These are phyloP conservation scores for Spirogloea muscicola DNA, from an alignment of 139 green algal species.

Conservation along the genomic window DNA sequence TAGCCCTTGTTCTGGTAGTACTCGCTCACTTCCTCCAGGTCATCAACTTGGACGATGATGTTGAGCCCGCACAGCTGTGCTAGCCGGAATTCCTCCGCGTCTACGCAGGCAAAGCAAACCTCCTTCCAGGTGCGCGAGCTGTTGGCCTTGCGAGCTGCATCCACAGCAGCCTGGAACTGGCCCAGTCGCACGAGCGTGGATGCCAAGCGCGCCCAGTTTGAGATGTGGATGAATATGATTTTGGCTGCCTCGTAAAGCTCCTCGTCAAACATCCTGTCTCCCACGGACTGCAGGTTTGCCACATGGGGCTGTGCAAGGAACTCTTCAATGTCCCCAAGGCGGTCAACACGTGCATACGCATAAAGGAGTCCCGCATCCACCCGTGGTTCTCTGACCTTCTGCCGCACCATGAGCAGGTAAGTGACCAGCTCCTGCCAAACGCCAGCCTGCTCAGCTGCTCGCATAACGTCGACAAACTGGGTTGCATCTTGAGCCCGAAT, in stretches of 20 bases:
- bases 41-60: conserved; percentile 96
- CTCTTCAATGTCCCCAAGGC: conserved; percentile 86
- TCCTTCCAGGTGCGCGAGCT: conserved; percentile 92
- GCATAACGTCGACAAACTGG: conserved; percentile 72
- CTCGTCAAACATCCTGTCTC: conserved; percentile 78
- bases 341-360: conserved; percentile 82
- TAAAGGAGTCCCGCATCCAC: conserved; percentile 97
- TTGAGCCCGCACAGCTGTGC: conserved; percentile 95
- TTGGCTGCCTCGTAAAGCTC: conserved; percentile 89
- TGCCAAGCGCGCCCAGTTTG: conserved; percentile 90
- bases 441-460: conserved; percentile 31
- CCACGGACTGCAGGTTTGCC: conserved; percentile 65
- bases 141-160: conserved; percentile 96
- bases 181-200: conserved; percentile 84
- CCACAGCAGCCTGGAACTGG: conserved; percentile 86
- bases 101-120: conserved; percentile 95
- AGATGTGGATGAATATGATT: conserved; percentile 86
- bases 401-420: conserved; percentile 96
- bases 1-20: conserved; percentile 91
- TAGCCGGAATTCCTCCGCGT: conserved; percentile 90
- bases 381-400: conserved; percentile 80
- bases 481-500: conserved; percentile 74
- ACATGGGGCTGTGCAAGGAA: conserved; percentile 82
- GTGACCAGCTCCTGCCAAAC: conserved; percentile 86
- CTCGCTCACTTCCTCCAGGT: conserved; percentile 89